Conservation (phyloP, 2,329 filamentous ascomycete species). For the Didymella arachidicola region DNA sequence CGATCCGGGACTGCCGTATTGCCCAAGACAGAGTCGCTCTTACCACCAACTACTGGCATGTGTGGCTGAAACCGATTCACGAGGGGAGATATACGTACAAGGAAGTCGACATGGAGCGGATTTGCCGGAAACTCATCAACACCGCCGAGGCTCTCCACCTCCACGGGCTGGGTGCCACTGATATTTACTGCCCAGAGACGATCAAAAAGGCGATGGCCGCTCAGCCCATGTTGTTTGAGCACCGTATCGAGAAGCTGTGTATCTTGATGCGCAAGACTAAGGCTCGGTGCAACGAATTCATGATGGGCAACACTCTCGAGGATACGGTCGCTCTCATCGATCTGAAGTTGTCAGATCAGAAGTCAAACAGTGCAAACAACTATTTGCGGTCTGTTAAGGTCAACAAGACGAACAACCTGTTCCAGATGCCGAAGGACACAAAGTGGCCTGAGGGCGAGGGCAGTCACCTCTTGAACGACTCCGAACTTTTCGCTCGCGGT, state of each 20-base stretch:
- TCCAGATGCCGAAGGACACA: too few relatives aligned
- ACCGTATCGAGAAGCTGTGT: neutral
- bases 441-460: neutral
- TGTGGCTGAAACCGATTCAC: slow-evolving; percentile 16
- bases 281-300: slow-evolving; percentile 5
- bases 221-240: neutral
- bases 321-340: slow-evolving; percentile 2
- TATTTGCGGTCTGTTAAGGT: neutral
- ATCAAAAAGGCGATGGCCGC: neutral
- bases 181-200: neutral
- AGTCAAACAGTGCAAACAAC: slow-evolving; percentile 2
- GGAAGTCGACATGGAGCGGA: slow-evolving; percentile 5
- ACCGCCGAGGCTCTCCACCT: neutral
- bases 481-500: too few relatives aligned
- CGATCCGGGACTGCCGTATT: neutral
- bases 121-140: slow-evolving; percentile 7
- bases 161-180: slow-evolving; percentile 1
- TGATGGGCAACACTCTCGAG: slow-evolving; percentile 5
- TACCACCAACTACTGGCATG: neutral
- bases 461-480: neutral
- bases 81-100: neutral
- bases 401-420: neutral
- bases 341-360: neutral
- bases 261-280: slow-evolving; percentile 7
- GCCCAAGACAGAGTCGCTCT: neutral